These are phyloP conservation scores for Suillus decipiens DNA, from an alignment of 768 basidiomycete species.

Conservation along the genomic window DNA sequence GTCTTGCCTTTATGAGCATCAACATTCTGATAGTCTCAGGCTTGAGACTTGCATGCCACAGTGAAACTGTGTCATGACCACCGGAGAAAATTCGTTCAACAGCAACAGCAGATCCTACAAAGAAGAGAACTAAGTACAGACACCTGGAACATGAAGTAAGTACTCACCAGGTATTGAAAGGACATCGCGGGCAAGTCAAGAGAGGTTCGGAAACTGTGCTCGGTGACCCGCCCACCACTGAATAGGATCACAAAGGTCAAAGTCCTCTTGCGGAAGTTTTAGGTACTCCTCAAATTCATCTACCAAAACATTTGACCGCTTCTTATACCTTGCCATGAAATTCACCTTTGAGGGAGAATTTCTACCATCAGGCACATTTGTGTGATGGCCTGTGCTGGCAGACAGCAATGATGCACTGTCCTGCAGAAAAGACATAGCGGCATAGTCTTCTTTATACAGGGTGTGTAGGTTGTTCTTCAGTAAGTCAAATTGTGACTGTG, in stretches of 20 bases:
- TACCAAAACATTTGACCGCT: not conserved
- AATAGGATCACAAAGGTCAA: not conserved
- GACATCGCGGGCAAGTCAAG: not conserved
- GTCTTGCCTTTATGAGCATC: not conserved
- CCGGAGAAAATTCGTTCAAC: not conserved
- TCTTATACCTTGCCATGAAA: not conserved
- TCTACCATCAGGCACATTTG: not conserved
- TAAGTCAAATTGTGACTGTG: not conserved
- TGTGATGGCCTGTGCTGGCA: no score
- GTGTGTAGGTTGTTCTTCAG: not conserved
- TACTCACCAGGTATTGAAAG: constrained; percentile 1
- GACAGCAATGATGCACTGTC: no score
- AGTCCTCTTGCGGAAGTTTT: not conserved
- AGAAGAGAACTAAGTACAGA: not conserved
- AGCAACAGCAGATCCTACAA: not conserved
- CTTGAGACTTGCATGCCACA: not conserved
- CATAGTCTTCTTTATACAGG: not conserved
- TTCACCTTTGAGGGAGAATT: not conserved
- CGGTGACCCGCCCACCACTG: not conserved
- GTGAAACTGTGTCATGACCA: not conserved
- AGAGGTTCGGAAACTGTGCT: not conserved
- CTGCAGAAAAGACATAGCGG: no score
- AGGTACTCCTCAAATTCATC: not conserved
- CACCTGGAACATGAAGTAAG: not conserved
- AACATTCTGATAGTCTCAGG: not conserved